Percentiles rank a stretch among this genome's conserved stretches.
phyloP scores from a whole-genome alignment of 2,329 filamentous ascomycete genomes.

The Trichoderma sp. region DNA sequence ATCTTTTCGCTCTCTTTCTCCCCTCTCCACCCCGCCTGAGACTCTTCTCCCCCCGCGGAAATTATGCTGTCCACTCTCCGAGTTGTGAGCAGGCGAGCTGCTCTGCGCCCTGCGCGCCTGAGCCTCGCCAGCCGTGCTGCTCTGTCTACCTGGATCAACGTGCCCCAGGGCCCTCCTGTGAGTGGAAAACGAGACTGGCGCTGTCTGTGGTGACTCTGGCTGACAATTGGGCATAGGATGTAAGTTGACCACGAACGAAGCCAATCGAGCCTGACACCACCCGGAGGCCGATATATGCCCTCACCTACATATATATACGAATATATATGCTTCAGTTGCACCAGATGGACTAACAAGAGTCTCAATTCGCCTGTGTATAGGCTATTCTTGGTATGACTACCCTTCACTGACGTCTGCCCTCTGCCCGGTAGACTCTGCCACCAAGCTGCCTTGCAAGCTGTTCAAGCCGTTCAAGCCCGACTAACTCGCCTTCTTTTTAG shows the following conservation, averaged over 20 bases:
- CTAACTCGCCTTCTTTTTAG: conserved; percentile 40
- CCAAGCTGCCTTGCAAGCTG: neutral
- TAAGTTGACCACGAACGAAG: conserved; percentile 30
- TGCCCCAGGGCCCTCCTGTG: conserved; percentile 92
- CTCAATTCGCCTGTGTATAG: conserved; percentile 37
- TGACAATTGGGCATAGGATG: conserved; percentile 35
- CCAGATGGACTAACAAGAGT: neutral
- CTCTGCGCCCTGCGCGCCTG: conserved; percentile 41
- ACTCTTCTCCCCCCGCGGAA: conserved; percentile 18
- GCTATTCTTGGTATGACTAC: conserved; percentile 69
- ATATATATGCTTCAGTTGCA: neutral
- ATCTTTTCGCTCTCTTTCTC: neutral
- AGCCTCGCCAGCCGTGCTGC: conserved; percentile 52
- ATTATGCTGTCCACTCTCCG: conserved; percentile 57
- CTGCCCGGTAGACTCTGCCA: neutral
- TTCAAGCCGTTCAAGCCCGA: conserved; percentile 6
- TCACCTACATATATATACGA: neutral
- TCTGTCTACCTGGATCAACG: conserved; percentile 79
- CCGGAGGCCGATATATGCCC: neutral
- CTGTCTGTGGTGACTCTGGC: neutral
- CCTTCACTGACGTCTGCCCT: neutral
- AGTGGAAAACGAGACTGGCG: conserved; percentile 38
- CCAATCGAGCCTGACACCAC: no score
- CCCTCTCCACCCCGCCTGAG: neutral
- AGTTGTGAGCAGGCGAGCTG: conserved; percentile 51